phyloP scores from a whole-genome alignment of 2,329 filamentous ascomycete species.

The Fusarium illudens region DNA sequence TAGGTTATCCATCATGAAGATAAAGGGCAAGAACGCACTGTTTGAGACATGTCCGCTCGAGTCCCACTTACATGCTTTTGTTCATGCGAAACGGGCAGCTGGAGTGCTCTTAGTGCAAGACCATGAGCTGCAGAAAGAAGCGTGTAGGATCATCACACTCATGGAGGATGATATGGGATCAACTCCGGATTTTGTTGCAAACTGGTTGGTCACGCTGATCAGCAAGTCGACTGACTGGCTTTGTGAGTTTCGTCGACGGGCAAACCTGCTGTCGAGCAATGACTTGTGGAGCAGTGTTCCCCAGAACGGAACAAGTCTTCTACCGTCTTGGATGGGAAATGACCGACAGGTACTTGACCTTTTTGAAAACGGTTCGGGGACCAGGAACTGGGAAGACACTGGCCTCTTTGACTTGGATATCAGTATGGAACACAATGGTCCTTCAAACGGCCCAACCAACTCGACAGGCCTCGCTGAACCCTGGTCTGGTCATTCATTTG shows the following conservation, averaged over 20 bases:
- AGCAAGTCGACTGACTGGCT: constrained; percentile 19
- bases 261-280: not conserved
- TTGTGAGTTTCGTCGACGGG: constrained; percentile 9
- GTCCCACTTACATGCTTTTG: constrained; percentile 16
- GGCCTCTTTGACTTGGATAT: too few relatives aligned
- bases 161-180: constrained; percentile 27
- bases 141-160: constrained; percentile 11
- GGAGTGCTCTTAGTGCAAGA: not conserved
- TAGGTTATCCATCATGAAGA: constrained; percentile 8
- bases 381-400: not conserved
- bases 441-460: not conserved
- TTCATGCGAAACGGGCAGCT: not conserved
- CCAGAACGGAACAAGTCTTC: not conserved
- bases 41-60: constrained; percentile 28
- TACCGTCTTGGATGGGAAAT: not conserved
- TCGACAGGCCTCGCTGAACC: not conserved
- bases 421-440: not conserved
- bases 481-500: not conserved
- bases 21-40: constrained; percentile 27
- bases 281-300: not conserved
- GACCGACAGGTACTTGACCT: not conserved
- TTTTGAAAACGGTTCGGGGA: not conserved
- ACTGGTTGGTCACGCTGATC: constrained; percentile 21
- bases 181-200: constrained; percentile 25
- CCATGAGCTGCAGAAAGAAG: constrained; percentile 17